Base-by-base conservation (phyloP, 345 rosid species). In the Aegle marmelos region DNA sequence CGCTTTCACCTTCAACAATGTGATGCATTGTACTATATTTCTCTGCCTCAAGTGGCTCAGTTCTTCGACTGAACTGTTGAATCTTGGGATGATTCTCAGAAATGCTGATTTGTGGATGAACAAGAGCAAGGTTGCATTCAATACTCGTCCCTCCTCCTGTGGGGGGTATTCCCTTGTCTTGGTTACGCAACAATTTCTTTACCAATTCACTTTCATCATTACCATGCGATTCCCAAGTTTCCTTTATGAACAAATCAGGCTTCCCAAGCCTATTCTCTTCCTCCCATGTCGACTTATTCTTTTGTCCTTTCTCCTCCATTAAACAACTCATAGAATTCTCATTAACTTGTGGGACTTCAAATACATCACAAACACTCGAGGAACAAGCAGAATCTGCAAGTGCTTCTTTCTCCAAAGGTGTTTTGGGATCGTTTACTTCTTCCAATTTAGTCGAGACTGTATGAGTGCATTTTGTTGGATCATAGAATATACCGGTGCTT, bases 321-420 rank as follows among this genome's bases (percentile, higher is more conserved):
- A 58, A 69, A 9, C 28, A 66, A 69, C 30, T 22, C 68, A 79
- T 83, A 22, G 77, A 24, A 4, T 21, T 82, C 54, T 79, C 86
- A 16, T 68, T 75, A 19, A 48, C 75, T 82, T 65, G 79, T 1
- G 93, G 90, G 73, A 95, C 95, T 84, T 93, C 97, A 57, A 81
- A 90, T n/a, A 87, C 73, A 74, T 93, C 98, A 25, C 87, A 92
- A 2, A 91, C 83, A 76, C 79, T 78, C 6, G 89, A 76, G 5
- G 90, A 78, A 63, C 65, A 28, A 50, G 75, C 57, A 68, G 82
- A 67, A 72, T 79, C 53, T 34, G 68, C 11, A n/a, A 45, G 72
- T 4, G 72, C 75, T 60, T 83, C 85, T 68, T 50, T 86, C 7
- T 70, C 80, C 59, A 19, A 19, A 39, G 57, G 70, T 36, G 36